Percentiles rank a stretch among this genome's conserved stretches.
Conservation (phyloP, 192 early-diverging fungal species). For the Funneliformis geosporum region DNA sequence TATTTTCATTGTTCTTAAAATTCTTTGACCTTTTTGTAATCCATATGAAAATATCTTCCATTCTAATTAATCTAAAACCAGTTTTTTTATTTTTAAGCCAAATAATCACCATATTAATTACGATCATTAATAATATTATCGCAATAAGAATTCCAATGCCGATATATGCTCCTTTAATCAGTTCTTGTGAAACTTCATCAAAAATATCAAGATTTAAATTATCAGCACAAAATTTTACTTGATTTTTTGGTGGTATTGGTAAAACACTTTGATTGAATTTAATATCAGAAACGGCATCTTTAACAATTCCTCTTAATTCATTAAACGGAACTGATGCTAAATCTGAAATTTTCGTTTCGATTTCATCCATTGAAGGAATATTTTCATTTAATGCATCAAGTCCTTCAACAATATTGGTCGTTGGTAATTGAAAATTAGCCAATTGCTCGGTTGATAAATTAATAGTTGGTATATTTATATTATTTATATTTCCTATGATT, state of each 20-base stretch:
- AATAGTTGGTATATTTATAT: slow-evolving; percentile 3
- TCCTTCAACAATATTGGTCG: neutral
- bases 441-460: neutral
- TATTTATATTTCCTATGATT: neutral
- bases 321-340: slow-evolving; percentile 24
- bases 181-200: slow-evolving; percentile 17
- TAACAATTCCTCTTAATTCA: neutral
- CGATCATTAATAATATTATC: slow-evolving; percentile 7
- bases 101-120: neutral
- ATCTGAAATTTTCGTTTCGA: slow-evolving; percentile 9
- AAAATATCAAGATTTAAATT: slow-evolving; percentile 20
- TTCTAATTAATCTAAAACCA: too few species aligned
- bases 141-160: slow-evolving; percentile 2
- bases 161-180: slow-evolving; percentile 19
- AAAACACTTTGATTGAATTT: slow-evolving; percentile 2
- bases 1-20: slow-evolving; percentile 22
- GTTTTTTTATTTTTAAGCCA: neutral
- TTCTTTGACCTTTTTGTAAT: slow-evolving; percentile 27
- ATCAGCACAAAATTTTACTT: slow-evolving; percentile 17
- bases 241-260: slow-evolving; percentile 13
- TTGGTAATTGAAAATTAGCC: slow-evolving; percentile 23
- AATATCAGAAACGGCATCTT: neutral
- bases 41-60: neutral
- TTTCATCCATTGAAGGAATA: slow-evolving; percentile 2
- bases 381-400: slow-evolving; percentile 9